Evolutionary conservation across 208 protist species (phyloP).

Genomic region (Porcisia hertigi): DNA sequence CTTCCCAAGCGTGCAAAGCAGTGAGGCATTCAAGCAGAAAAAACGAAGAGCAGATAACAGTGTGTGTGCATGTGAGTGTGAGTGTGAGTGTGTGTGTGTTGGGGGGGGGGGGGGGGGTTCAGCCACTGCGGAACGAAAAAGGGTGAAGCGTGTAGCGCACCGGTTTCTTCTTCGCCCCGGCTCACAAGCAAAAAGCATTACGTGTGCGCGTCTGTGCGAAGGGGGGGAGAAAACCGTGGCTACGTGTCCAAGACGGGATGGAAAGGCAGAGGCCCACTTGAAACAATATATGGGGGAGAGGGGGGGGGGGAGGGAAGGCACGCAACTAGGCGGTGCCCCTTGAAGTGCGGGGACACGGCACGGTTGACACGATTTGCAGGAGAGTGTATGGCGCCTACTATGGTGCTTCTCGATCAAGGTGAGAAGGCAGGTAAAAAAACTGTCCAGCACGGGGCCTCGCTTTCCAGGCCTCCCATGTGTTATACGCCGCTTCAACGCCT

Average conservation of each 20-base stretch:
- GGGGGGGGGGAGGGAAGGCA: neutral
- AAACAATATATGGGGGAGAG: too few relatives aligned
- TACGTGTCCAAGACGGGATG: too few relatives aligned
- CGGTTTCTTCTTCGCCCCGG: too few relatives aligned
- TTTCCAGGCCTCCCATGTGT: conserved; percentile 40
- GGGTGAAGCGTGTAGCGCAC: neutral
- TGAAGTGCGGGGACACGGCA: neutral
- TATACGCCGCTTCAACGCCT: conserved; percentile 18
- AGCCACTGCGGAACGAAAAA: neutral
- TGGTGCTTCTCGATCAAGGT: neutral
- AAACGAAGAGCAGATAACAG: too few relatives aligned
- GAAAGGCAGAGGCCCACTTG: too few relatives aligned
- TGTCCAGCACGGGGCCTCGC: neutral
- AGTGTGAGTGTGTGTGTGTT: too few relatives aligned
- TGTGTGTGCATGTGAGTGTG: too few relatives aligned
- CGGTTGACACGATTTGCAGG: neutral
- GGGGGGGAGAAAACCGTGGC: too few relatives aligned
- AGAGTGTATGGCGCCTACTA: neutral
- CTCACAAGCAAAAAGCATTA: too few relatives aligned
- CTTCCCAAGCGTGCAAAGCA: too few relatives aligned
- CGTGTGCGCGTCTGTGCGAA: too few relatives aligned
- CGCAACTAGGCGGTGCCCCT: neutral
- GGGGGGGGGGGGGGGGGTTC: neutral
- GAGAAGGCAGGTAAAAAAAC: conserved; percentile 11
- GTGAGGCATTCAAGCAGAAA: too few relatives aligned